Evolutionary conservation across 345 rosid species (phyloP), one percentile per base, ranked within the genome.

Genomic region (Reutealis trisperma): DNA sequence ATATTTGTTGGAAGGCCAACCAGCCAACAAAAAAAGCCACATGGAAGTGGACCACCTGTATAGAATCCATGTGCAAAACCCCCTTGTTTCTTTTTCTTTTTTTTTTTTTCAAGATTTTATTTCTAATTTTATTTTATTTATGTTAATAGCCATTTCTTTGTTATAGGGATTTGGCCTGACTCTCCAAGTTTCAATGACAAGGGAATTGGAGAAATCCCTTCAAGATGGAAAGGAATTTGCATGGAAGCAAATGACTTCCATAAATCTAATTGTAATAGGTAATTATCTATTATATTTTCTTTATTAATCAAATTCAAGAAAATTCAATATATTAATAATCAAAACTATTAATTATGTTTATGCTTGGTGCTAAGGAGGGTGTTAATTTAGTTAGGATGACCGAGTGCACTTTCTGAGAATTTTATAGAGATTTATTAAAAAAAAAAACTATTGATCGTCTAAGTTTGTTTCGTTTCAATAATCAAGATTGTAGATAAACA

Each of bases 211-310:
- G 76, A 79, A 80, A 81, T 91, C 67, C 94, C 94, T 76, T 76
- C 84, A 51, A 84, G 87, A 79, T 91, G 94, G 94, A 88, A 83
- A 76, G 94, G 94, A 47, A 72, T 76, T 52, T 91, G 94, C 83
- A 89, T 91, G 91, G 90, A 83, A 61, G 87, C 80, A 37, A 47
- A 79, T 3, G 93, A 84, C 61, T 91, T 89, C 84, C 88, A 84
- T 69, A 88, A 74, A 81, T 80, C 88, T 71, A 77, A 79, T 69
- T 91, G 97, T 70, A 93, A 93, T 67, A 91, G 92, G 97, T 91
- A 60, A 75, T 15, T n/a, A 37, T 27, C 1, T 19, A 0, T 68
- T 8, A 8, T 34, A 22, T 14, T 5, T 8, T 55, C 24, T 34
- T 27, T 3, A 34, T 4, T 34, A 34, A 34, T 34, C 37, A 34